phyloP scores from a whole-genome alignment of 2,329 filamentous ascomycete species.

The Aspergillus pseudoglaucus region DNA sequence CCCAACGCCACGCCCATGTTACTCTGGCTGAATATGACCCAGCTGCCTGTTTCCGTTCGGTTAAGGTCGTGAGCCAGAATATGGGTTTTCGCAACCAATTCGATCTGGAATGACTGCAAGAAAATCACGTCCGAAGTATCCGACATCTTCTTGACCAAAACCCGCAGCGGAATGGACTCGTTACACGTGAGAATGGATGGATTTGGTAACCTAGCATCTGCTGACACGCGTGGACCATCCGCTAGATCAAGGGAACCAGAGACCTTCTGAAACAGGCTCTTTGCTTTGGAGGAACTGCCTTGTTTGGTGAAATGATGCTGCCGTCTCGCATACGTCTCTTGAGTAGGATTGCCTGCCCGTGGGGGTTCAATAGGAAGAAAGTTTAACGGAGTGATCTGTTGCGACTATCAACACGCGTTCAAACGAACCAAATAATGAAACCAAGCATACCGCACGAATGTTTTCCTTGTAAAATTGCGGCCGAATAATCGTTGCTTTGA shows the following conservation, averaged over 20 bases:
- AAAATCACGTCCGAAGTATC: conserved; percentile 64
- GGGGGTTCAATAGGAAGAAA: conserved; percentile 92
- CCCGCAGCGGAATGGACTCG: conserved; percentile 69
- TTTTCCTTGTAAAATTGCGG: conserved; percentile 88
- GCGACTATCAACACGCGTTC: background rate
- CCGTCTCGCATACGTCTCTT: conserved; percentile 79
- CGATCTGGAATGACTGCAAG: conserved; percentile 72
- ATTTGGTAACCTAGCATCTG: conserved; percentile 80
- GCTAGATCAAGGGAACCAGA: conserved; percentile 23
- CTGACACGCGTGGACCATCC: conserved; percentile 54
- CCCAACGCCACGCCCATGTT: conserved; percentile 68
- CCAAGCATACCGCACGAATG: conserved; percentile 50
- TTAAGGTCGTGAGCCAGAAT: conserved; percentile 70
- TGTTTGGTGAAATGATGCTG: conserved; percentile 52
- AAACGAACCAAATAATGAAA: background rate
- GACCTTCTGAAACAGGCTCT: conserved; percentile 52
- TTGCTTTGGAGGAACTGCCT: conserved; percentile 42
- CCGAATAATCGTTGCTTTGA: conserved; percentile 92
- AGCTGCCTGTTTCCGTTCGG: conserved; percentile 64
- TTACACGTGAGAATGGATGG: conserved; percentile 87
- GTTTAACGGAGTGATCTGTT: conserved; percentile 57
- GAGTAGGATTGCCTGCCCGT: conserved; percentile 57
- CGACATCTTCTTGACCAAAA: conserved; percentile 71
- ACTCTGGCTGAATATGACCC: conserved; percentile 66
- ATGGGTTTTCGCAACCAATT: conserved; percentile 71